Evolutionary conservation across 495 filamentous ascomycete genomes (phyloP), one percentile per base, ranked within the genome.

Genomic region (Penicillium waksmanii): DNA sequence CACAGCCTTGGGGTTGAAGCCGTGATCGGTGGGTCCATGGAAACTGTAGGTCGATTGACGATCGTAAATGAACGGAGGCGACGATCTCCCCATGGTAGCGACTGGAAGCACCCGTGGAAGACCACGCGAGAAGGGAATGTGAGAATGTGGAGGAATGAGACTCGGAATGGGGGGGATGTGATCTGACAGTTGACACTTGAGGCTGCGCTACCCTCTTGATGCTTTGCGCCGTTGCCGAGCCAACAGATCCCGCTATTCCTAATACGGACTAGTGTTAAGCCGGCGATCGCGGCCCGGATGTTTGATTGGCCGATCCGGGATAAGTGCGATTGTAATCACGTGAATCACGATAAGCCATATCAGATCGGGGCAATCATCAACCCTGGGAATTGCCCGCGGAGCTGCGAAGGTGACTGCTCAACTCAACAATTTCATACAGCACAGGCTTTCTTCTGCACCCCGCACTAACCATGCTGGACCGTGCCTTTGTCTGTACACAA

Each of bases 1-100:
- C 35, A 89, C 84, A 55, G 88, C 87, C 66, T 91, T 95, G 13
- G 93, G 93, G 66, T 97, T 90, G 76, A 95, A 97, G 1, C 71
- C 66, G 8, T 73, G 77, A 35, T 89, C 79, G 35, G 77, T 81
- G 19, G 79, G 81, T 53, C 80, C 80, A 59, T 70, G 62, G 66
- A 82, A 80, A 53, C 69, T 74, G 56, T 80, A 78, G 47, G 61
- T 81, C 68, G 69, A 73, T 53, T 77, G 81, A 58, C 62, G 70
- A 65, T 87, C 84, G 75, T 96, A 96, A 74, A 96, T 78, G 79
- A 88, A 96, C 54, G 92, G 92, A 77, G 82, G 86, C 53, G 82
- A 77, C 43, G 71, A 73, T 62, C 76, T 84, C 64, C 81, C 83
- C 85, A 88, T 89, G 59, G 55, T 78, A 63, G 71, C 67, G 58